Percentiles rank a stretch among this genome's conserved stretches.
Evolutionary conservation across 2,329 filamentous ascomycete species (phyloP).

Genomic region (Nigrospora sphaerica): DNA sequence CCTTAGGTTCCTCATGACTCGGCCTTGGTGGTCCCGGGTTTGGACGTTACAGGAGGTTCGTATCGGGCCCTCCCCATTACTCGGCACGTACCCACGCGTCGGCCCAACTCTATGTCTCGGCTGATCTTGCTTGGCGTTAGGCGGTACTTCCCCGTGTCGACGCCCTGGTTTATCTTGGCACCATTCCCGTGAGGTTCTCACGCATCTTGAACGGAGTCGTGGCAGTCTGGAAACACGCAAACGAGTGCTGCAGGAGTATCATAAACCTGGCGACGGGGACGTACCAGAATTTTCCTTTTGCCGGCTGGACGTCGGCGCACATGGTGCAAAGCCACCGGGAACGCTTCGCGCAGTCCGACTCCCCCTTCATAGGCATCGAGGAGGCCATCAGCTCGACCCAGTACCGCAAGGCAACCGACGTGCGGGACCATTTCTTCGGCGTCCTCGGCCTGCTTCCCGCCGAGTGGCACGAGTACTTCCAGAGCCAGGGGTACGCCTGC

Average conservation of each 20-base stretch:
- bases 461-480: neutral
- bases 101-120: no score
- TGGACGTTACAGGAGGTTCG: neutral
- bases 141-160: neutral
- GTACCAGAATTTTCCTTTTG: neutral
- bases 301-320: neutral
- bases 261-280: neutral
- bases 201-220: neutral
- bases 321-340: neutral
- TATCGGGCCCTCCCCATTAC: no score
- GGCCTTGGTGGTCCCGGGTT: neutral
- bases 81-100: no score
- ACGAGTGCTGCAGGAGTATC: neutral
- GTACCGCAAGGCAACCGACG: neutral
- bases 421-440: neutral
- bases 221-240: neutral
- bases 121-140: no score
- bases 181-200: neutral
- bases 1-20: neutral
- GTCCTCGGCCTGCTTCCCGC: neutral
- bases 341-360: neutral
- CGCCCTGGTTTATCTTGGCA: neutral
- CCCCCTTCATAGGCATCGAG: neutral
- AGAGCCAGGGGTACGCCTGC: neutral
- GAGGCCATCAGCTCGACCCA: neutral